These are phyloP conservation scores for Rhizophagus clarus DNA, from an alignment of 192 early-diverging fungal species.

Conservation along the genomic window DNA sequence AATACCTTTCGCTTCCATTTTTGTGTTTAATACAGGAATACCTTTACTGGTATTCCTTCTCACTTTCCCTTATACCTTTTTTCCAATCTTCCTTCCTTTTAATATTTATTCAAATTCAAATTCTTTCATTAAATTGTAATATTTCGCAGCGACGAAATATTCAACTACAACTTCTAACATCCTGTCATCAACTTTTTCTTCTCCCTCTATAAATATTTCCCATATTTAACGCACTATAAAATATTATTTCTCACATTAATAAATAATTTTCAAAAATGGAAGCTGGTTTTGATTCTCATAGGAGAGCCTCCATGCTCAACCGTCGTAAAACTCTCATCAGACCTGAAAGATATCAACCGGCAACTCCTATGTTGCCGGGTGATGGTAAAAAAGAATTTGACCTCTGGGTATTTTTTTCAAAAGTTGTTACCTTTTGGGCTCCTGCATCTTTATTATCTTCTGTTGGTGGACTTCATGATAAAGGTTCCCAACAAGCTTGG, in stretches of 20 bases:
- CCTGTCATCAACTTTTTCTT: not conserved
- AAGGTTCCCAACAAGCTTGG: conserved; percentile 68
- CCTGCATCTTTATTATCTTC: conserved; percentile 54
- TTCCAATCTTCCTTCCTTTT: not conserved
- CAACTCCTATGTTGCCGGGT: conserved; percentile 67
- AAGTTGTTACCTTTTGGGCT: conserved; percentile 64
- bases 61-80: not conserved
- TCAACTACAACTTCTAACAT: not conserved
- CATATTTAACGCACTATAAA: not conserved
- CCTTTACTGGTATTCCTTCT: conserved; percentile 5
- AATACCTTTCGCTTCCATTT: not conserved
- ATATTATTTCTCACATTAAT: too few relatives aligned
- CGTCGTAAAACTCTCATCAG: conserved; percentile 75
- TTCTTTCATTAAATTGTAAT: not conserved
- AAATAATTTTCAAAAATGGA: conserved; percentile 11
- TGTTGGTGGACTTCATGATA: conserved; percentile 55
- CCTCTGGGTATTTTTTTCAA: conserved; percentile 63
- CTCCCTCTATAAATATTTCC: not conserved
- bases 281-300: not conserved
- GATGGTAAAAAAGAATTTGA: conserved; percentile 40
- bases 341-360: conserved; percentile 69
- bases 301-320: conserved; percentile 26
- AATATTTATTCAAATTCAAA: not conserved
- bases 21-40: not conserved
- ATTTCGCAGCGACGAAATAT: not conserved